Evolutionary conservation across 2,329 filamentous ascomycete genomes (phyloP).

Genomic region (Claviceps pazoutovae): DNA sequence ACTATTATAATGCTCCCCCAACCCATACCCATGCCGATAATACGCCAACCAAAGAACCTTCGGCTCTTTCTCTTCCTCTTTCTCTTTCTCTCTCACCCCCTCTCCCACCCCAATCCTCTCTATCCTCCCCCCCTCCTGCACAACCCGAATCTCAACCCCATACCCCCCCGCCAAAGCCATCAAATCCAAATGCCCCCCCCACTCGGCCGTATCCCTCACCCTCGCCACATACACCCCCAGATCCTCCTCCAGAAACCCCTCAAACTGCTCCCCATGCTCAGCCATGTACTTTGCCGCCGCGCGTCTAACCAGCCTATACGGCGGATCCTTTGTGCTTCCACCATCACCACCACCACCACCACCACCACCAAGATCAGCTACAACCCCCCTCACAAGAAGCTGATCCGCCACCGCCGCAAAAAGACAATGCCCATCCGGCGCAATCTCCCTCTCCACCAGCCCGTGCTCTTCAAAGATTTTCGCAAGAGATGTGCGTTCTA

Average conservation of each 20-base stretch:
- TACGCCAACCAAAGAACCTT: conserved; percentile 73
- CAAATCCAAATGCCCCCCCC: conserved; percentile 89
- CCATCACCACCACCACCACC: not conserved
- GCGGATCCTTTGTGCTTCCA: conserved; percentile 15
- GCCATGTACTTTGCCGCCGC: conserved; percentile 68
- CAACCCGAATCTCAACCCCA: conserved; percentile 64
- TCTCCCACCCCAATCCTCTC: conserved; percentile 51
- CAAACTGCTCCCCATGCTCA: conserved; percentile 64
- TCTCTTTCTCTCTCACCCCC: conserved; percentile 10
- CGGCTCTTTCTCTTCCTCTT: conserved; percentile 27
- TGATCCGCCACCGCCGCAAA: conserved; percentile 51
- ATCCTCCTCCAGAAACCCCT: conserved; percentile 73
- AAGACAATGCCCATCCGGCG: conserved; percentile 85
- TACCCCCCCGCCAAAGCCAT: conserved; percentile 72
- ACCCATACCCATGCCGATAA: conserved; percentile 82
- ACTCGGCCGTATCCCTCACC: conserved; percentile 80
- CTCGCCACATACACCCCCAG: conserved; percentile 58
- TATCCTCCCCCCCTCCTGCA: conserved; percentile 63
- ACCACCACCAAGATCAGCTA: not conserved
- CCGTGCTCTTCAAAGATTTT: conserved; percentile 47
- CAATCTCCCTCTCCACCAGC: conserved; percentile 64
- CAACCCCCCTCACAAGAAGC: not conserved
- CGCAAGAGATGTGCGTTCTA: conserved; percentile 59
- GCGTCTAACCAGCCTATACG: conserved; percentile 54
- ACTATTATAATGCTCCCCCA: conserved; percentile 97